These are phyloP conservation scores for Cutaneotrichosporon cutaneum DNA, from an alignment of 1,284 basidiomycete genomes.

Conservation along the genomic window DNA sequence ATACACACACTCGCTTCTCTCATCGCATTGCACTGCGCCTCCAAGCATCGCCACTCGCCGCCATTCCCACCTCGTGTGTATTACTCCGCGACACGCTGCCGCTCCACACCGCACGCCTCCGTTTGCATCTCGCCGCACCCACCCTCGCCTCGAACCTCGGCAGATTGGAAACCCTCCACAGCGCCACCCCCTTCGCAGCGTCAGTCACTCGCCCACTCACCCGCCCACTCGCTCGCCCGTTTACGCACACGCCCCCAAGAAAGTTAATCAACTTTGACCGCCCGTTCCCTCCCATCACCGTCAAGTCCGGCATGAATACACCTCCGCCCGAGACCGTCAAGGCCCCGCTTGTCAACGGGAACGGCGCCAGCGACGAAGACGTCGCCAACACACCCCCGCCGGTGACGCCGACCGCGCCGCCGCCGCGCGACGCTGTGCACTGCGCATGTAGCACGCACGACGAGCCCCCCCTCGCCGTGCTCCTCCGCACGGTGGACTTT, in stretches of 20 bases:
- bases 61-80: neutral
- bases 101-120: neutral
- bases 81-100: neutral
- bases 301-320: constrained; percentile 19
- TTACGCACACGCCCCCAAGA: neutral
- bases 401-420: constrained; percentile 14
- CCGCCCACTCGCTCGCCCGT: neutral
- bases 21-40: neutral
- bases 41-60: no score
- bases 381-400: constrained; percentile 19
- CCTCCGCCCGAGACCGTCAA: constrained; percentile 46
- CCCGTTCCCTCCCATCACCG: neutral
- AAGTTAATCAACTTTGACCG: neutral
- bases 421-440: constrained; percentile 13
- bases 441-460: constrained; percentile 15
- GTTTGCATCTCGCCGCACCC: neutral
- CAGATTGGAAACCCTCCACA: neutral
- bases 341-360: constrained; percentile 5
- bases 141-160: neutral
- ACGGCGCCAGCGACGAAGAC: constrained; percentile 8
- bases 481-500: constrained; percentile 50
- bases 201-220: neutral
- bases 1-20: neutral
- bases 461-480: constrained; percentile 25
- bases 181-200: neutral